Evolutionary conservation across 2,329 filamentous ascomycete genomes (phyloP), one percentile per base, ranked within the genome.

Genomic region (Apiospora saccharicola): DNA sequence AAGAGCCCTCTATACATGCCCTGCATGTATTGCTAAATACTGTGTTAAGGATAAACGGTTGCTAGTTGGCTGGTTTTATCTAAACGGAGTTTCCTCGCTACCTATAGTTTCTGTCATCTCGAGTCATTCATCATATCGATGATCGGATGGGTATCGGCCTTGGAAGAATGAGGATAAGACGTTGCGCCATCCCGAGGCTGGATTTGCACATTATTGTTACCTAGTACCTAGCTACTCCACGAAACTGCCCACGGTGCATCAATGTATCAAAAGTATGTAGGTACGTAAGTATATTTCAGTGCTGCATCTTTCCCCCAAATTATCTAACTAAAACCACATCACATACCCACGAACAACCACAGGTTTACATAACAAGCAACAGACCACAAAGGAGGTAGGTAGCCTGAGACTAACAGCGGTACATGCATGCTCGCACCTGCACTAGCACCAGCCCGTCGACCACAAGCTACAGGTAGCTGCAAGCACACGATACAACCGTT

Each of bases 391-490:
- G 16, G 44, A 49, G 19, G 19, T n/a, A 12, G 53, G 53, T 37
- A 61, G 53, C 16, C 53, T 61, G 34, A 41, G 57, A 41, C 57
- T 41, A 41, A 64, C 30, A 64, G 41, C 53, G 53, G 53, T 61
- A 61, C 57, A 64, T 64, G 57, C 57, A 64, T 64, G 13, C 14
- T 64, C 57, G 57, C 57, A 64, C 57, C 57, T 64, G 57, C 57
- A 64, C 57, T 64, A 64, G 57, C 57, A 41, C 57, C 57, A 64
- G 57, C 57, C 57, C 57, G 34, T 64, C 57, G 22, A 64, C 57
- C 57, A 64, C 57, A 64, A 13, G 22, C 53, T 51, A 47, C 46
- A 22, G 12, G 49, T 51, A 57, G 51, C 51, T 64, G 57, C 57
- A 64, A 64, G 57, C 57, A 64, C 57, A 41, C 57, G 57, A 37